phyloP scores from a whole-genome alignment of 1,284 basidiomycete genomes.

The Ustilago lituana region DNA sequence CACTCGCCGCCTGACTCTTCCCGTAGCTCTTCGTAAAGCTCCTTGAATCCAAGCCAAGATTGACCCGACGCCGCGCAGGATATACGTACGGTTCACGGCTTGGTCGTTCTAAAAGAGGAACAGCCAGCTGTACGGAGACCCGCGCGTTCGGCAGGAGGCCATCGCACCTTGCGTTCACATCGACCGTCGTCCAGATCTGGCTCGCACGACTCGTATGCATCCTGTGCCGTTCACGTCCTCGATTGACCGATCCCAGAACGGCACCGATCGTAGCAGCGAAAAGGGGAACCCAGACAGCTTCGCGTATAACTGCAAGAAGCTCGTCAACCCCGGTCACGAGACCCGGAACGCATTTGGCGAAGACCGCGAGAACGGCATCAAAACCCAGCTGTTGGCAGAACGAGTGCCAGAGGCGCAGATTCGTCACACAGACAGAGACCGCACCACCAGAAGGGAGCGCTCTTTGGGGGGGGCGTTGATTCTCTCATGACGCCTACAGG shows the following conservation, averaged over 20 bases:
- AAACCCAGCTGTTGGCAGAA: background rate
- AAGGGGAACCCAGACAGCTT: background rate
- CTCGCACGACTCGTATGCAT: constrained; percentile 4
- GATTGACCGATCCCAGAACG: constrained; percentile 8
- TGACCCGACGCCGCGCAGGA: background rate
- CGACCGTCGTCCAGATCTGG: background rate
- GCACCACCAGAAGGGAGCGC: constrained; percentile 11
- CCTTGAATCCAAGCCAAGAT: background rate
- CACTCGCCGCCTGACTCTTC: no score
- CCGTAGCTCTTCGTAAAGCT: no score
- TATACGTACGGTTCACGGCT: background rate
- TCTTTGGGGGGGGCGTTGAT: constrained; percentile 9
- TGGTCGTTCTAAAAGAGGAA: no score
- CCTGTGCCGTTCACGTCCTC: constrained; percentile 1
- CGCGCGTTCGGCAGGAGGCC: no score
- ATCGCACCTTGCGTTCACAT: no score
- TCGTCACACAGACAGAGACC: background rate
- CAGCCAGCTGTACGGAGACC: no score
- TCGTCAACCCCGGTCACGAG: background rate
- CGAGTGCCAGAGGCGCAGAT: background rate
- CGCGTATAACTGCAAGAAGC: background rate
- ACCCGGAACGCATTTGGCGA: background rate
- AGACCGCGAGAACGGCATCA: constrained; percentile 4
- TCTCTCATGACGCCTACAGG: constrained; percentile 39
- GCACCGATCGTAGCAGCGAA: background rate